Evolutionary conservation across 2,329 filamentous ascomycete species (phyloP), one percentile per base, ranked within the genome.

Genomic region (Sporothrix mexicana): DNA sequence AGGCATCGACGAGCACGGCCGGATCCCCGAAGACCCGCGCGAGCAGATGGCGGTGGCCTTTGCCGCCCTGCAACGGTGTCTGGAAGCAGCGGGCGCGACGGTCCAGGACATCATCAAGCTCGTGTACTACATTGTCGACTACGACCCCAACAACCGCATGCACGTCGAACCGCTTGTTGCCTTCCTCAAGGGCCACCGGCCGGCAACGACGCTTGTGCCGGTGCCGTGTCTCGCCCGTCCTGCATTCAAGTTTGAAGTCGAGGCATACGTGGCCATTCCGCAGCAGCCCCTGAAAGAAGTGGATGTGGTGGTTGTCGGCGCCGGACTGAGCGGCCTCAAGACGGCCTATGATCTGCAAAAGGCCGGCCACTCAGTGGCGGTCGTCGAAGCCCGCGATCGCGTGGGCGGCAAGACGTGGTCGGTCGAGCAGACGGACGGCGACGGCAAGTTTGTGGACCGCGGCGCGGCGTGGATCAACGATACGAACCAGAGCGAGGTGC

Each of bases 371-470:
- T 81, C 80, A 0, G 79, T 80, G n/a, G 72, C 83, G 0, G 80
- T 88, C 0, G 78, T 88, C 1, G 87, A 88, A 75, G 85, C 85
- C 1, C 80, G 83, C 4, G 80, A 86, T 55, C 81, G 84, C 0
- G 84, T 88, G 0, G 86, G 86, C 0, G 86, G 87, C 7, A 88
- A 88, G 78, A 86, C 84, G 0, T 85, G 81, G 79, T 72, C 69
- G 12, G 69, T 73, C 12, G 69, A 71, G 41, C 51, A 66, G 3
- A 41, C 23, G 30, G 25, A 25, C 7, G 72, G 72, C 47, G 64
- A 69, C 41, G 55, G 64, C 30, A 69, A 57, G 36, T 67, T 69
- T 43, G 62, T 74, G 4, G 74, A 75, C 36, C 68, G 59, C 10
- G 74, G 74, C 51, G 71, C 73, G 0, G 74, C 74, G 1, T 75